Percentiles rank a stretch among this genome's conserved stretches.
These are phyloP conservation scores for Pythium diclinum DNA, from an alignment of 352 stramenopile species.

Conservation along the genomic window DNA sequence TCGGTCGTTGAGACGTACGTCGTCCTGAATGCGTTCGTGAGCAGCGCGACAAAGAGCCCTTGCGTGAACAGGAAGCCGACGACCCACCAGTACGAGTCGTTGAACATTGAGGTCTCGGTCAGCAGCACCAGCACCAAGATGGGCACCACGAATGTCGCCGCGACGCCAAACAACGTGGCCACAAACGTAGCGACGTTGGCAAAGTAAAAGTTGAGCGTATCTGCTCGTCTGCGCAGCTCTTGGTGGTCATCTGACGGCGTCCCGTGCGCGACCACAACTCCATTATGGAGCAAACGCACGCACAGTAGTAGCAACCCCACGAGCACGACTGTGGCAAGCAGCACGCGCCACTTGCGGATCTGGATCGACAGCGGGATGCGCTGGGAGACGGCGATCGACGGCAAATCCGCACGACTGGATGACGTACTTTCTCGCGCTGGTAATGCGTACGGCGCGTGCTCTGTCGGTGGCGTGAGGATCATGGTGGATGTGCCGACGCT, in stretches of 20 bases:
- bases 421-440: not conserved
- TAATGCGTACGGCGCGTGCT: not conserved
- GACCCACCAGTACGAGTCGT: slow-evolving; percentile 42
- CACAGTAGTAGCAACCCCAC: slow-evolving; percentile 4
- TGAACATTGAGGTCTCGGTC: slow-evolving; percentile 35
- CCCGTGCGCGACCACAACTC: not conserved
- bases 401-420: not conserved
- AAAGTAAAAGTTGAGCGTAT: slow-evolving; percentile 54
- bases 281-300: slow-evolving; percentile 2
- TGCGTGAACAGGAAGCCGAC: slow-evolving; percentile 28
- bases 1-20: slow-evolving; percentile 34
- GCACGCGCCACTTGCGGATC: slow-evolving; percentile 15
- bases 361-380: slow-evolving; percentile 20
- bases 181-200: slow-evolving; percentile 34
- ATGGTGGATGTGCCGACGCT: slow-evolving; percentile 13
- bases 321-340: slow-evolving; percentile 2
- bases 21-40: slow-evolving; percentile 47
- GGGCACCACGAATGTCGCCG: slow-evolving; percentile 35
- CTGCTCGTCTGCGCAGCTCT: not conserved
- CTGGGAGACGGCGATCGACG: slow-evolving; percentile 1
- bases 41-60: slow-evolving; percentile 27
- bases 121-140: slow-evolving; percentile 41
- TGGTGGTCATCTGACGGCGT: not conserved
- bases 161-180: slow-evolving; percentile 43
- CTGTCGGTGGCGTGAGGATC: slow-evolving; percentile 1